phyloP scores from a whole-genome alignment of 148 eudicot species.

The Nepenthes mirabilis region DNA sequence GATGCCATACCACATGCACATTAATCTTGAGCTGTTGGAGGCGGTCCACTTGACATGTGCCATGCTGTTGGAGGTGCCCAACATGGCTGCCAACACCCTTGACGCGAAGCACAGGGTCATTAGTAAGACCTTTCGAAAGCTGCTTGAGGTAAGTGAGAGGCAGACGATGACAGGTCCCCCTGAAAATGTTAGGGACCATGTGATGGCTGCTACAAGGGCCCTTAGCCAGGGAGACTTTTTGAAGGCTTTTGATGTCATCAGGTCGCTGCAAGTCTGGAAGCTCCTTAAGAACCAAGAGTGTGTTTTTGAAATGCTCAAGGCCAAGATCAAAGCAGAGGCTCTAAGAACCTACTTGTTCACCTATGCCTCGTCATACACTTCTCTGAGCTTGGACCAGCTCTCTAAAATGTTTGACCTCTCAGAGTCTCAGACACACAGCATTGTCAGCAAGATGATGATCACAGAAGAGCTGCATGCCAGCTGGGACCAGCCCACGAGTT shows the following conservation, averaged over 20 bases:
- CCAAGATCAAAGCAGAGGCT: conserved; percentile 70
- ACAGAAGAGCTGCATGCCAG: conserved; percentile 72
- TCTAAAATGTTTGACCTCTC: conserved; percentile 78
- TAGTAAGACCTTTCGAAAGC: conserved; percentile 67
- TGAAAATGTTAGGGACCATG: conserved; percentile 58
- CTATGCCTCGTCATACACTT: conserved; percentile 38
- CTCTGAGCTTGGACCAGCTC: conserved; percentile 61
- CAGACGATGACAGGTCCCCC: conserved; percentile 90
- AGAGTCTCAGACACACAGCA: conserved; percentile 47
- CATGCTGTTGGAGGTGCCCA: conserved; percentile 87
- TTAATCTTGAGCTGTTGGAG: conserved; percentile 78
- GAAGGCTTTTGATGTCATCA: conserved; percentile 53
- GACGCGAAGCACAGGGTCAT: conserved; percentile 62
- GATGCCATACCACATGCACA: conserved; percentile 98
- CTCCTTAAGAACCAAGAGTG: conserved; percentile 40
- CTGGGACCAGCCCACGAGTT: conserved; percentile 73
- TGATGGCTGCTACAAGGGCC: conserved; percentile 66
- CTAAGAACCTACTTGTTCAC: conserved; percentile 56
- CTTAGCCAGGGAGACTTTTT: conserved; percentile 68
- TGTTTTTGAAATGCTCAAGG: conserved; percentile 59
- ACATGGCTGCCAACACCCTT: conserved; percentile 73
- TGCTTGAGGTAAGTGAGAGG: conserved; percentile 54
- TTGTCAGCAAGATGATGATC: conserved; percentile 87
- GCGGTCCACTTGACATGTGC: conserved; percentile 81
- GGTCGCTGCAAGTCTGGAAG: conserved; percentile 73